Evolutionary conservation across 192 early-diverging fungal species (phyloP).

Genomic region (Piromyces finnis): DNA sequence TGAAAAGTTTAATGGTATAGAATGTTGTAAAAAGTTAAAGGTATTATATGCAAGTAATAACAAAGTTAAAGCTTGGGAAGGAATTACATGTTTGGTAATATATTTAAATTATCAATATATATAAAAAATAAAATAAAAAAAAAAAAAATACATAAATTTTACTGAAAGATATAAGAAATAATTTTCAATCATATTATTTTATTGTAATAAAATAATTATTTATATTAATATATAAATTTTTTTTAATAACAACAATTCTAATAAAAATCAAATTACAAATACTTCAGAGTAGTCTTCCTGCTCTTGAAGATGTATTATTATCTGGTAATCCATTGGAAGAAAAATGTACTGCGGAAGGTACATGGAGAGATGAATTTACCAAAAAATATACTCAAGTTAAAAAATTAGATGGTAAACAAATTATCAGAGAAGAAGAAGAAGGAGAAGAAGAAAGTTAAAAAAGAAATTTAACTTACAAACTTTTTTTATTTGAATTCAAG

Average conservation of each 20-base stretch:
- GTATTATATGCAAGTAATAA: constrained; percentile 35
- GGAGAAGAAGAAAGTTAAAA: constrained; percentile 5
- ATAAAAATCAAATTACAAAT: too few species aligned
- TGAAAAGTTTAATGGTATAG: constrained; percentile 29
- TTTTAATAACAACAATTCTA: too few species aligned
- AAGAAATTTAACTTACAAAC: too few species aligned
- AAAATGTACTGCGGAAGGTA: constrained; percentile 30
- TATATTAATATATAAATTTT: background rate
- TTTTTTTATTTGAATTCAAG: too few species aligned
- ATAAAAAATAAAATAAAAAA: too few species aligned
- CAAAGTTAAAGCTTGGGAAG: constrained; percentile 36
- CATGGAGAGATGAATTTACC: constrained; percentile 23
- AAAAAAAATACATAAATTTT: too few species aligned
- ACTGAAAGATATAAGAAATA: too few species aligned
- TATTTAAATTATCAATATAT: background rate
- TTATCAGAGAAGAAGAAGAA: constrained; percentile 15
- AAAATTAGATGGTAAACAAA: constrained; percentile 31
- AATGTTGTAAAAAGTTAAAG: constrained; percentile 38
- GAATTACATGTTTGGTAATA: constrained; percentile 12
- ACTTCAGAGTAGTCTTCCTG: constrained; percentile 9
- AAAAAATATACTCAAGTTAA: constrained; percentile 24
- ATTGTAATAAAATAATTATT: too few species aligned
- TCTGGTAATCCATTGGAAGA: constrained; percentile 33
- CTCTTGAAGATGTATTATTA: constrained; percentile 24
- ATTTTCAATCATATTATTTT: too few species aligned